phyloP scores from a whole-genome alignment of 257 asterid species.

The Ocimum tenuiflorum region DNA sequence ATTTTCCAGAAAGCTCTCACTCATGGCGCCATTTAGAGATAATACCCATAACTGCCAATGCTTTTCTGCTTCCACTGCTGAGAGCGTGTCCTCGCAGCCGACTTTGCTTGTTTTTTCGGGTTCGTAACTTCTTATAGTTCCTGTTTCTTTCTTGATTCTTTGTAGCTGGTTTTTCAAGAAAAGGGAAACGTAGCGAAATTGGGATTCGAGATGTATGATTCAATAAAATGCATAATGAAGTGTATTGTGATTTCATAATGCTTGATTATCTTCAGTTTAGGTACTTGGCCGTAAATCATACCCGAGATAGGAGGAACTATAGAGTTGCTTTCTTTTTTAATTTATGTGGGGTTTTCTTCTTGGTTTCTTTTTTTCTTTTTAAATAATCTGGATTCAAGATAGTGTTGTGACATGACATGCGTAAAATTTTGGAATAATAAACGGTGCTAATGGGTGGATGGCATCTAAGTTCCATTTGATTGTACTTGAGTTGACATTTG shows the following conservation, averaged over 20 bases:
- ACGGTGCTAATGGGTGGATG: neutral
- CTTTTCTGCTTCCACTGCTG: slow-evolving; percentile 19
- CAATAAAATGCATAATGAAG: neutral
- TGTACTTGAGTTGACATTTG: neutral
- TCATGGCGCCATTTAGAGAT: slow-evolving; percentile 35
- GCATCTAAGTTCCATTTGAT: neutral
- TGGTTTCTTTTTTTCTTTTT: neutral
- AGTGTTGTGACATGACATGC: neutral
- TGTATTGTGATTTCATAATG: slow-evolving; percentile 8
- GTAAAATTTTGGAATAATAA: neutral
- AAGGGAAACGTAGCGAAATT: neutral
- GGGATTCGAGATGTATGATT: neutral
- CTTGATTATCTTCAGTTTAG: neutral
- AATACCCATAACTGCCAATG: slow-evolving; percentile 18
- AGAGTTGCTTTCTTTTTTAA: neutral
- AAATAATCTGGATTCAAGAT: neutral
- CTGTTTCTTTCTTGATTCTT: neutral
- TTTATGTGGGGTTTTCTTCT: neutral
- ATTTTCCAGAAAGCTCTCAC: slow-evolving; percentile 22
- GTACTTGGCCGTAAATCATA: too few species aligned
- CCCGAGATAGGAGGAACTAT: neutral
- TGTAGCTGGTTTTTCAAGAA: neutral
- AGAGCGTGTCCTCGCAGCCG: slow-evolving; percentile 36
- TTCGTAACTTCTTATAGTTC: neutral
- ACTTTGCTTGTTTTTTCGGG: slow-evolving; percentile 90